These are phyloP conservation scores for Eimeria praecox DNA, from an alignment of 169 alveolate species.

Conservation along the genomic window DNA sequence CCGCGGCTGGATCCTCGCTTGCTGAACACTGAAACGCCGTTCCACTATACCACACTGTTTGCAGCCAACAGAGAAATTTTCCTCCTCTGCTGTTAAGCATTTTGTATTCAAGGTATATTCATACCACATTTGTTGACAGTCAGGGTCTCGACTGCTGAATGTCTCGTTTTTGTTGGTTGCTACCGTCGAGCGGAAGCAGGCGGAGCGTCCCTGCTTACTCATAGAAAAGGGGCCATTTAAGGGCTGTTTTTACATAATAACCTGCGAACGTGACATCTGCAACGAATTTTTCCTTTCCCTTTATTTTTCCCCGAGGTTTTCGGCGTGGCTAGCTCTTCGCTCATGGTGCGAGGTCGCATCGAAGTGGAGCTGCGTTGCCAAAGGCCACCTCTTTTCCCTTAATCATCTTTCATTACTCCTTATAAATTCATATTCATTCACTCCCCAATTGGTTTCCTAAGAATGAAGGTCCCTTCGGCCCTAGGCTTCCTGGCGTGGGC, in stretches of 20 bases:
- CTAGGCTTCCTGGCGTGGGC: neutral
- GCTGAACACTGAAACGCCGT: neutral
- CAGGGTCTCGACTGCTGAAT: neutral
- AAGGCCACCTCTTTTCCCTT: neutral
- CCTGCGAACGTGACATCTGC: neutral
- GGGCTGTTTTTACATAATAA: neutral
- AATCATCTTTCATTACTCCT: neutral
- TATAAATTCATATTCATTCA: neutral
- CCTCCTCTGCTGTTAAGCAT: neutral
- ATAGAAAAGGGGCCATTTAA: neutral
- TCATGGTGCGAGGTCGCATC: constrained; percentile 1
- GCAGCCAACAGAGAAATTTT: neutral
- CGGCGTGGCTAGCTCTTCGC: constrained; percentile 8
- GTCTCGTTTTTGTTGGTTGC: neutral
- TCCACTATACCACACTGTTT: neutral
- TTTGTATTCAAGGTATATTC: neutral
- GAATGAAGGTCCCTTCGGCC: constrained; percentile 23
- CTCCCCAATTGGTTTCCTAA: neutral
- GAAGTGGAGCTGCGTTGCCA: neutral
- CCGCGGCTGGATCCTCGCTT: too few relatives aligned
- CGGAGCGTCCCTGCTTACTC: neutral
- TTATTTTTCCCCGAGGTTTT: neutral
- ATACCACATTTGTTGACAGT: neutral
- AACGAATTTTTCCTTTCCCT: neutral
- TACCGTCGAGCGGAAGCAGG: neutral